These are phyloP conservation scores for Penicillium robsamsonii DNA, from an alignment of 495 filamentous ascomycete species.

Conservation along the genomic window DNA sequence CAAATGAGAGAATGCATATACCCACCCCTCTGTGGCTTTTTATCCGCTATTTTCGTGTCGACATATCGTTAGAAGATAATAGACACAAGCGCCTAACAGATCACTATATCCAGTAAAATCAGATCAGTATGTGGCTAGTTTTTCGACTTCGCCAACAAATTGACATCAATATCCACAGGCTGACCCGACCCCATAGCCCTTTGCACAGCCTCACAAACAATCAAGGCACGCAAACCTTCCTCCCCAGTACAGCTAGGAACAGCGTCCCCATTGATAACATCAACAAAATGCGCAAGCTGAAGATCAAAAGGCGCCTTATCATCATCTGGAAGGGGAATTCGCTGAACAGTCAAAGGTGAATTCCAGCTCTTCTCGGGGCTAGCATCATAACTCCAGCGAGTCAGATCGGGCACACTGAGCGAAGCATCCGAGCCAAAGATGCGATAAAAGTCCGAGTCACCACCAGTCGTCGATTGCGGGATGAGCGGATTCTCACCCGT, in stretches of 20 bases:
- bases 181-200: slow-evolving; percentile 38
- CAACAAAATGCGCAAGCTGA: slow-evolving; percentile 56
- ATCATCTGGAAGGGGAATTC: slow-evolving; percentile 36
- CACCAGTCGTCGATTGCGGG: slow-evolving; percentile 29
- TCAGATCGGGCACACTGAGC: slow-evolving; percentile 57
- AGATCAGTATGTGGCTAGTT: background rate
- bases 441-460: slow-evolving; percentile 49
- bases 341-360: slow-evolving; percentile 29
- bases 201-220: slow-evolving; percentile 44
- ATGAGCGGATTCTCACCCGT: slow-evolving; percentile 60
- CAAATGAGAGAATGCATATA: slow-evolving; percentile 4
- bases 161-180: slow-evolving; percentile 35
- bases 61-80: background rate
- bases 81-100: background rate
- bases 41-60: background rate
- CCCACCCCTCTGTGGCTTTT: background rate
- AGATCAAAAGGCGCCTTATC: slow-evolving; percentile 48
- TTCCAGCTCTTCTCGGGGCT: slow-evolving; percentile 34
- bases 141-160: slow-evolving; percentile 16
- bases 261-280: slow-evolving; percentile 45
- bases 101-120: background rate
- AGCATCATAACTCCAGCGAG: slow-evolving; percentile 50
- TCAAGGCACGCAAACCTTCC: slow-evolving; percentile 42
- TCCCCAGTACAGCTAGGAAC: slow-evolving; percentile 47
- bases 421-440: slow-evolving; percentile 55